Evolutionary conservation across 2,329 filamentous ascomycete genomes (phyloP).

Genomic region (Didymella sp.): DNA sequence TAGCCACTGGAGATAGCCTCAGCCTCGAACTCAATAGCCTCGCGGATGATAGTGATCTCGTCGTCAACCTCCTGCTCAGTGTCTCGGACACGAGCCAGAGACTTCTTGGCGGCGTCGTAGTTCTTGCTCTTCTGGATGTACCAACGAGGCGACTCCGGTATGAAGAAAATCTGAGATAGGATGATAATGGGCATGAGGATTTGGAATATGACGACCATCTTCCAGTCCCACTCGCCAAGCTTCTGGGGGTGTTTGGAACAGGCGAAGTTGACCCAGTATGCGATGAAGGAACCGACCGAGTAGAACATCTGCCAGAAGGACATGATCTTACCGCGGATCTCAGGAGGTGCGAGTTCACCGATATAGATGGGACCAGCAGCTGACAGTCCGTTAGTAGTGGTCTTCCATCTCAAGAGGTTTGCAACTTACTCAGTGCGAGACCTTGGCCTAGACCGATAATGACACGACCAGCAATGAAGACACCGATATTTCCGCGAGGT

Average conservation of each 20-base stretch:
- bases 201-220: constrained; percentile 75
- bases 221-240: constrained; percentile 76
- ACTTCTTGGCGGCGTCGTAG: constrained; percentile 65
- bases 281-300: constrained; percentile 69
- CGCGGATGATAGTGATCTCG: constrained; percentile 69
- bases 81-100: constrained; percentile 67
- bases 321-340: constrained; percentile 72
- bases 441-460: constrained; percentile 75
- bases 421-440: constrained; percentile 64
- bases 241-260: constrained; percentile 61
- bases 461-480: constrained; percentile 72
- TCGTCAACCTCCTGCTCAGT: constrained; percentile 71
- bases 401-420: too few species aligned
- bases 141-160: constrained; percentile 74
- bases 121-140: constrained; percentile 67
- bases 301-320: constrained; percentile 74
- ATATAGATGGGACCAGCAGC: constrained; percentile 75
- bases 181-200: constrained; percentile 71
- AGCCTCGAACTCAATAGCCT: constrained; percentile 75
- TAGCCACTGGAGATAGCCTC: constrained; percentile 70
- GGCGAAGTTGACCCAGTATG: constrained; percentile 69
- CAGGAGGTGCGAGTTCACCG: constrained; percentile 68
- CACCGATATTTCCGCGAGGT: constrained; percentile 63
- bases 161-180: constrained; percentile 64
- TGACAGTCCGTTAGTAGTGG: constrained; percentile 33